Conservation (phyloP, 2,329 filamentous ascomycete genomes). For the Epicoccum nigrum region DNA sequence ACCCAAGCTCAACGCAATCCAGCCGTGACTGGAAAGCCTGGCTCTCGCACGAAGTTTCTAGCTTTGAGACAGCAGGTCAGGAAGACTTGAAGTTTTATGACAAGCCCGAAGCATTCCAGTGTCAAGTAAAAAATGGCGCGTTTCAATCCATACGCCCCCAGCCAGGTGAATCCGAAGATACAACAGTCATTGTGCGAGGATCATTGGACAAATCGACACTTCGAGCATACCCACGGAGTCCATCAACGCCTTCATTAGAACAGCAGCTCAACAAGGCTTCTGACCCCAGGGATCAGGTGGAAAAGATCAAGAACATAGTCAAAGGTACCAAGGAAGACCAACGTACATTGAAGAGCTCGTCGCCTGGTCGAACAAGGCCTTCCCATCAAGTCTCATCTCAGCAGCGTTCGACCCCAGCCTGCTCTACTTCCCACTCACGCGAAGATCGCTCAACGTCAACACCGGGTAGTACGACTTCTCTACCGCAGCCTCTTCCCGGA, state of each 20-base stretch:
- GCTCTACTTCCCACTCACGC: not conserved
- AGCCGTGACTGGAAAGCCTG: conserved; percentile 56
- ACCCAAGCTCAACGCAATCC: conserved; percentile 31
- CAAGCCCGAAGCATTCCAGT: conserved; percentile 22
- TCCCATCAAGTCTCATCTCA: not conserved
- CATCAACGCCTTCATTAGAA: not conserved
- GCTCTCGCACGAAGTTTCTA: conserved; percentile 53
- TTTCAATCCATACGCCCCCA: conserved; percentile 13
- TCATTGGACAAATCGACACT: conserved; percentile 18
- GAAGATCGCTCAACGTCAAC: conserved; percentile 5
- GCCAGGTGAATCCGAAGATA: conserved; percentile 38
- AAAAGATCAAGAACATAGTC: no score
- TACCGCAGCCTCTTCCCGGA: conserved; percentile 15
- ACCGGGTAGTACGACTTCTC: conserved; percentile 13
- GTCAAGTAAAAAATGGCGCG: conserved; percentile 26
- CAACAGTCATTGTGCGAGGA: conserved; percentile 23
- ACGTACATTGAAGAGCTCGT: not conserved
- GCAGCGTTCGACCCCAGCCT: not conserved
- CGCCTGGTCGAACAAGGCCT: not conserved
- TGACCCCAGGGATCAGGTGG: not conserved
- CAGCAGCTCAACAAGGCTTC: not conserved
- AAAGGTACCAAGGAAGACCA: no score
- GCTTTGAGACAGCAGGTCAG: conserved; percentile 38
- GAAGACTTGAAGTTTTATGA: conserved; percentile 39
- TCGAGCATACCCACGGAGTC: not conserved